Base-by-base conservation (phyloP, 1,284 basidiomycete genomes). In the Cryptococcus sp. region DNA sequence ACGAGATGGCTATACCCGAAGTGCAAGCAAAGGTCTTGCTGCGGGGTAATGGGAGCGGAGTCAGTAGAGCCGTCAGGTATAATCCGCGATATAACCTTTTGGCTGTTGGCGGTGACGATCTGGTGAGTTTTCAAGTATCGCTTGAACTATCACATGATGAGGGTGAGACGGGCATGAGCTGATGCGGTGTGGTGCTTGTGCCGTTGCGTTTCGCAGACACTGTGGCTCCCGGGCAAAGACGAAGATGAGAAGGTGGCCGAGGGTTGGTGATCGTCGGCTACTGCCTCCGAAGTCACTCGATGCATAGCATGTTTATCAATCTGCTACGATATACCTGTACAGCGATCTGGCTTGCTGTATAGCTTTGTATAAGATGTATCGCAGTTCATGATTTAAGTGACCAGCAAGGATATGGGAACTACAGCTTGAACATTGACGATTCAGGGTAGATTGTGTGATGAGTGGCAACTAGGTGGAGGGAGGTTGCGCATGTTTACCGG, bases 21-120 rank as follows among this genome's bases (percentile, higher is more conserved):
- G 27, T 58, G 15, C 15, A 42, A 40, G 56, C 61, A 6, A 54
- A 51, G 27, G 47, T 62, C 5, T 27, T 58, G 15, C 27, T 64
- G 16, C 57, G 52, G 25, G 54, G 49, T 3, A 20, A 51, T 7
- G 48, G n/a, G 86, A 56, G 66, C 16, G 47, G 68, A 52, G 17
- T 90, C 23, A 85, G 87, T 30, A 81, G 93, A 70, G 91, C 90
- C 62, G 89, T 95, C 3, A 85, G 83, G 65, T 94, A 93, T 76
- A 96, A 94, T 71, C 91, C 93, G 7, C 84, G 90, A 55, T 83
- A 85, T 60, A 87, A 87, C n/a, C 93, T 96, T 90, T 82, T 96
- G 82, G 88, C 85, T 52, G 86, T 86, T 1, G 93, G 89, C 13
- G 93, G 92, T 5, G 83, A 86, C 57, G 91, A 94, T 72, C 73